These are phyloP conservation scores for Coemansia furcata DNA, from an alignment of 192 early-diverging fungal species.

Conservation along the genomic window DNA sequence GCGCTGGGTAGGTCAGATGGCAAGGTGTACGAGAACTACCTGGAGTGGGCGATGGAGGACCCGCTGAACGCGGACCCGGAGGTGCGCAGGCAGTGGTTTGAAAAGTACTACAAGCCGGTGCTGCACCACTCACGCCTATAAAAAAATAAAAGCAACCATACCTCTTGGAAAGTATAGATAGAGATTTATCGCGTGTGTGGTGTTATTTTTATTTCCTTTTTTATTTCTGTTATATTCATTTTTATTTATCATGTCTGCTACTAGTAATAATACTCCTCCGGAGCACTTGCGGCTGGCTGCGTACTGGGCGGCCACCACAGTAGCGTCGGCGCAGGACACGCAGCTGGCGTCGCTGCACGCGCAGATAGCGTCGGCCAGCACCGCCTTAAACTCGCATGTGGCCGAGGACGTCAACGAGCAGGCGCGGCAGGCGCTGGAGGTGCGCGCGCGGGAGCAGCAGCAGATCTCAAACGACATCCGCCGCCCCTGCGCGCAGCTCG, in stretches of 20 bases:
- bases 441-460: neutral
- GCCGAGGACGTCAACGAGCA: neutral
- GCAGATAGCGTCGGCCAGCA: neutral
- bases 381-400: neutral
- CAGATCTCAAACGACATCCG: neutral
- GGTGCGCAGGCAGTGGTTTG: conserved; percentile 43
- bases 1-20: conserved; percentile 76
- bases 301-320: conserved; percentile 14
- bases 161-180: neutral
- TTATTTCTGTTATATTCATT: neutral
- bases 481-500: conserved; percentile 4
- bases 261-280: neutral
- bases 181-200: neutral
- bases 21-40: conserved; percentile 75
- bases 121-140: conserved; percentile 29
- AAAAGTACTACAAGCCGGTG: conserved; percentile 45
- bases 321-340: conserved; percentile 7
- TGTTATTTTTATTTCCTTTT: neutral
- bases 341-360: neutral
- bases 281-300: conserved; percentile 27
- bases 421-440: neutral
- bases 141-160: neutral
- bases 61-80: conserved; percentile 61
- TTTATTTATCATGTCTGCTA: neutral
- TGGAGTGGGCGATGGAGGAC: conserved; percentile 70